Evolutionary conservation across 768 basidiomycete genomes (phyloP), one percentile per base, ranked within the genome.

Genomic region (Lactifluus subvellereus): DNA sequence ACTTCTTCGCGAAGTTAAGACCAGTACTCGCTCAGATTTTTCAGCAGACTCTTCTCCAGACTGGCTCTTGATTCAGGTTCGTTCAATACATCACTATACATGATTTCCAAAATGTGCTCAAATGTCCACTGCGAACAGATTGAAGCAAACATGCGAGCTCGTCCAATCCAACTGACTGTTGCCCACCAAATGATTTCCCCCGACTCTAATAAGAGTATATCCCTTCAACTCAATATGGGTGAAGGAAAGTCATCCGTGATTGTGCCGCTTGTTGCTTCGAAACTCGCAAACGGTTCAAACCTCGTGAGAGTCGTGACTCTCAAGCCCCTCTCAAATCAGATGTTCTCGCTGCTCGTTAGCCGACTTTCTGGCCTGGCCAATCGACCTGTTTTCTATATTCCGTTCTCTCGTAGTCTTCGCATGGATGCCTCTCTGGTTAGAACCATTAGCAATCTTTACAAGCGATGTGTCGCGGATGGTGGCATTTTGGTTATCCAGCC

Each of bases 161-260:
- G 27, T 27, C 27, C 27, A 27, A 27, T 27, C 27, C 27, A 27
- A 27, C 27, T 27, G 27, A 27, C 27, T 27, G 27, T 27, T 27
- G 27, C 27, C 27, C 27, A 27, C 27, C 27, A 27, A 2, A 27
- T 27, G 27, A 27, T 27, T 27, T 27, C 27, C 27, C 27, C 27
- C 27, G 27, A 27, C 27, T 27, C 27, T 2, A 27, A 27, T 27
- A 27, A 27, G 3, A 27, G 27, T 27, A 27, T 27, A 27, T 27
- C 27, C 27, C 27, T 27, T 27, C 27, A 27, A 27, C 27, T 27
- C 27, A 27, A 27, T 27, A 27, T 27, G 27, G 27, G 27, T 27
- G 82, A 84, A 58, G 83, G 82, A 1, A 83, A 84, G 62, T 77
- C 80, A 11, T 74, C 76, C 4, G 80, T 81, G 4, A 84, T 84